These are phyloP conservation scores for Trypanosoma boissoni DNA, from an alignment of 208 protist species.

Conservation along the genomic window DNA sequence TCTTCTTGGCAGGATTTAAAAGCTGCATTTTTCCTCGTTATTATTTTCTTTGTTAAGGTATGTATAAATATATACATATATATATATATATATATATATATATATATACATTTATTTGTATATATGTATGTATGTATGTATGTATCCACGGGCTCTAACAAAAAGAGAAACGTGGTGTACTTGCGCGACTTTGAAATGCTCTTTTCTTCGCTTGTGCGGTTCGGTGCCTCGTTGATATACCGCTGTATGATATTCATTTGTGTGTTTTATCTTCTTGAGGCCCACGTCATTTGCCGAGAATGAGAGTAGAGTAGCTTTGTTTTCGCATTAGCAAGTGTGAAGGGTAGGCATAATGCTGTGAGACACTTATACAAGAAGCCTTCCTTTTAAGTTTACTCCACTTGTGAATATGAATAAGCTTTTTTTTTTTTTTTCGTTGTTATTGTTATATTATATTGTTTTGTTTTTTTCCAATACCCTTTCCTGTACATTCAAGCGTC, in stretches of 20 bases:
- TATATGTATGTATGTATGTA: no score
- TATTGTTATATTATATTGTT: background rate
- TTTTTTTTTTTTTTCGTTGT: background rate
- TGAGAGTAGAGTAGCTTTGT: background rate
- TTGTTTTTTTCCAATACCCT: no score
- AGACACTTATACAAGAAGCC: background rate
- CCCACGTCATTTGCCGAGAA: constrained; percentile 23
- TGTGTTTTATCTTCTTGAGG: constrained; percentile 10
- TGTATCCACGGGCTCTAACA: no score
- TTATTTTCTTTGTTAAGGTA: constrained; percentile 18
- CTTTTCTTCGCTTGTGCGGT: constrained; percentile 18
- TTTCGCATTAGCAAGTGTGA: background rate
- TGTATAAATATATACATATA: background rate
- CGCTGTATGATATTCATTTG: background rate
- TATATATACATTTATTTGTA: no score
- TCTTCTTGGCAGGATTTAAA: no score
- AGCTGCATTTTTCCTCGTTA: background rate
- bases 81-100: constrained; percentile 1
- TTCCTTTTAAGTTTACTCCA: background rate
- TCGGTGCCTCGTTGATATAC: constrained; percentile 22
- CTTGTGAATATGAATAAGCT: background rate
- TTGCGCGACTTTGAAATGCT: no score
- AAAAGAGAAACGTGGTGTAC: no score
- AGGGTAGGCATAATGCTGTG: background rate
- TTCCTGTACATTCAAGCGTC: no score